Conservation (phyloP, 306 rosid genomes). For the Prunus dulcis region DNA sequence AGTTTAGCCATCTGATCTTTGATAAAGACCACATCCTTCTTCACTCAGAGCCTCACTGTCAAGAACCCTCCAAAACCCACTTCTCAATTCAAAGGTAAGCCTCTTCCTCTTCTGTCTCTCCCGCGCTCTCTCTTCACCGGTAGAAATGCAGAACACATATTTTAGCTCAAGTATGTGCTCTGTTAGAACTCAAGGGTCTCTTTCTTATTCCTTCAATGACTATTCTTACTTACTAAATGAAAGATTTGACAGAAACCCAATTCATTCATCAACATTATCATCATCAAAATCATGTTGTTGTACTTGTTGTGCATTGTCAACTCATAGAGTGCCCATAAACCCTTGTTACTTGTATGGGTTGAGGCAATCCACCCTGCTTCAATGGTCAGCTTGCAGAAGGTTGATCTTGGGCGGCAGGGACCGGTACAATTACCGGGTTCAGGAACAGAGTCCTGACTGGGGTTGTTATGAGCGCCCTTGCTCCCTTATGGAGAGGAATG, state of each 20-base stretch:
- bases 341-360: conserved; percentile 55
- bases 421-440: conserved; percentile 37
- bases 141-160: conserved; percentile 48
- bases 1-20: neutral
- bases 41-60: conserved; percentile 26
- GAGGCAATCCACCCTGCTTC: conserved; percentile 82
- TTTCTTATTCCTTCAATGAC: conserved; percentile 53
- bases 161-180: conserved; percentile 60
- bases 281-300: conserved; percentile 43
- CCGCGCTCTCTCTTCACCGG: conserved; percentile 12
- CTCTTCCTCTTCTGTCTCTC: conserved; percentile 1
- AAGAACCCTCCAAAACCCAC: conserved; percentile 17
- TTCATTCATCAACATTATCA: conserved; percentile 22
- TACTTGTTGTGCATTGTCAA: conserved; percentile 42
- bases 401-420: conserved; percentile 52
- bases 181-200: conserved; percentile 45
- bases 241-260: conserved; percentile 53
- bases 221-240: conserved; percentile 50
- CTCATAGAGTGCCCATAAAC: conserved; percentile 36
- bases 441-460: conserved; percentile 33
- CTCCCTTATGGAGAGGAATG: conserved; percentile 37
- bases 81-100: conserved; percentile 33
- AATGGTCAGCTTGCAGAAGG: conserved; percentile 65
- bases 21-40: conserved; percentile 14
- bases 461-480: conserved; percentile 41